phyloP scores from a whole-genome alignment of 331 rosid genomes.

The Rosa hybrid region DNA sequence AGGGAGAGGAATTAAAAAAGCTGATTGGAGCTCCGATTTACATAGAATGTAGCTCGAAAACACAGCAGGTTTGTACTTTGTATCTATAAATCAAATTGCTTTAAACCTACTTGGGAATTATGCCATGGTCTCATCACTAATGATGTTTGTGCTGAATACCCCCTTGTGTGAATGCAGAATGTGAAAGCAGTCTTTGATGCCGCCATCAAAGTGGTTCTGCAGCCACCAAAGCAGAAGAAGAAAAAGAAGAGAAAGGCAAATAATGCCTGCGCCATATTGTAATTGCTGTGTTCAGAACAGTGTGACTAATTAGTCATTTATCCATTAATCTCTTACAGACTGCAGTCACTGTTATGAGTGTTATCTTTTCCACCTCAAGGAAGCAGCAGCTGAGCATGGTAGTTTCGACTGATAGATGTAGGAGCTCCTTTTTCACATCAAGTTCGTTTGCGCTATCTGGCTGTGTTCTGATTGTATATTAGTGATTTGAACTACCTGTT shows the following conservation, averaged over 20 bases:
- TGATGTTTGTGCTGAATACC: conserved; percentile 2
- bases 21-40: conserved; percentile 83
- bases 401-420: conserved; percentile 43
- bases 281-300: conserved; percentile 42
- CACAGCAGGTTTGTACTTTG: conserved; percentile 68
- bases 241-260: conserved; percentile 78
- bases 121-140: conserved; percentile 8
- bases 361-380: conserved; percentile 41
- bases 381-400: conserved; percentile 31
- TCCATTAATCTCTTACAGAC: conserved; percentile 37
- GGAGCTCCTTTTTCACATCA: conserved; percentile 40
- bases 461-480: conserved; percentile 47
- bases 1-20: conserved; percentile 94
- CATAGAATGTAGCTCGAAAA: conserved; percentile 95
- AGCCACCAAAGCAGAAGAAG: conserved; percentile 86
- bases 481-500: conserved; percentile 30
- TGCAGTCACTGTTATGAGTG: conserved; percentile 20
- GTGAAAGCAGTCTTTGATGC: conserved; percentile 97
- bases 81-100: conserved; percentile 15
- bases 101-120: neutral
- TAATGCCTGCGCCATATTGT: conserved; percentile 77
- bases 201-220: conserved; percentile 93
- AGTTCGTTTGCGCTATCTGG: conserved; percentile 43
- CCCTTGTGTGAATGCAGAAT: conserved; percentile 57
- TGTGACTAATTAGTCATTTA: conserved; percentile 48